Conservation (phyloP, 2,329 filamentous ascomycete genomes). For the Paecilomyces niveus region DNA sequence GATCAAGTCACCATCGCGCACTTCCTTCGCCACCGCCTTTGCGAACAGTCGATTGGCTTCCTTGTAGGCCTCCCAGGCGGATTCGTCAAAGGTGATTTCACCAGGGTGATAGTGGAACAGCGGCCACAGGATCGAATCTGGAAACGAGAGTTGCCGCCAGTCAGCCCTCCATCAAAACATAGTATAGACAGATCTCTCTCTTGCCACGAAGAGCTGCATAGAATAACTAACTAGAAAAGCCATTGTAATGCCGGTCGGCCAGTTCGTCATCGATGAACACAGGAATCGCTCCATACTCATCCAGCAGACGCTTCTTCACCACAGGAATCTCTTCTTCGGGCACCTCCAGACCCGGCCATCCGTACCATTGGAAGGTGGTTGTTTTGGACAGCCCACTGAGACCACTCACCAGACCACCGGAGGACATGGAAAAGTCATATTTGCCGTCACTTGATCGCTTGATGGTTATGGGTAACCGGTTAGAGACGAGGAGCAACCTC, state of each 20-base stretch:
- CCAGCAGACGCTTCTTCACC: constrained; percentile 70
- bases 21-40: constrained; percentile 72
- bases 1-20: constrained; percentile 82
- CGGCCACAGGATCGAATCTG: constrained; percentile 92
- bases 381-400: constrained; percentile 86
- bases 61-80: constrained; percentile 80
- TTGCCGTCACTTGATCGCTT: constrained; percentile 86
- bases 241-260: constrained; percentile 94
- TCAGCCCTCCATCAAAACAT: not conserved
- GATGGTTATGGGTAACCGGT: constrained; percentile 92
- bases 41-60: constrained; percentile 88
- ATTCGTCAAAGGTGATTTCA: constrained; percentile 93
- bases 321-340: constrained; percentile 71
- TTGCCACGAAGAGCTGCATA: not conserved
- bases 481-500: constrained; percentile 77
- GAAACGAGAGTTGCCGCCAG: constrained; percentile 1
- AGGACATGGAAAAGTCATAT: constrained; percentile 94
- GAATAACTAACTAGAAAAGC: constrained; percentile 72
- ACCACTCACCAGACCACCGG: constrained; percentile 88
- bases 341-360: constrained; percentile 90
- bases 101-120: constrained; percentile 96
- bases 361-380: constrained; percentile 96
- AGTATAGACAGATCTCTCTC: not conserved
- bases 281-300: constrained; percentile 82
- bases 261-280: constrained; percentile 92